A percentile compares a stretch with the other conserved stretches of the same genome.
These are phyloP conservation scores for Periconia sp. DNA, from an alignment of 2,329 filamentous ascomycete genomes.

Conservation along the genomic window DNA sequence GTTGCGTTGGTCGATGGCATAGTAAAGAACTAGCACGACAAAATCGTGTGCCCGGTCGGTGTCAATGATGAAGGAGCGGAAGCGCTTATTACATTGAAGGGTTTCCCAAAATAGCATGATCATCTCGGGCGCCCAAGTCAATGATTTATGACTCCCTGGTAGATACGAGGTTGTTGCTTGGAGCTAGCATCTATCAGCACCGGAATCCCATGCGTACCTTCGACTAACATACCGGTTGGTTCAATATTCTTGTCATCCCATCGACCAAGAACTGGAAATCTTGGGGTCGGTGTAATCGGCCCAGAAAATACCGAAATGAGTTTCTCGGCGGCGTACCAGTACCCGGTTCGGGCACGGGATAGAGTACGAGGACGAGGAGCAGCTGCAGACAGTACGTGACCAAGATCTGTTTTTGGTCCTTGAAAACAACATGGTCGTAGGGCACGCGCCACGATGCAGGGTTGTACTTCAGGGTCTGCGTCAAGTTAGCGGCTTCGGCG, in stretches of 20 bases:
- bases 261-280: constrained; percentile 98
- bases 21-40: constrained; percentile 86
- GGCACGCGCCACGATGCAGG: constrained; percentile 92
- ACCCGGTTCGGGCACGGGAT: constrained; percentile 81
- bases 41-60: constrained; percentile 94
- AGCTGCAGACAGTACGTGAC: constrained; percentile 93
- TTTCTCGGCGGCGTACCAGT: constrained; percentile 76
- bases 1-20: constrained; percentile 85
- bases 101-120: constrained; percentile 98
- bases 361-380: constrained; percentile 82
- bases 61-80: constrained; percentile 95
- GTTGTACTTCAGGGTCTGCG: constrained; percentile 90
- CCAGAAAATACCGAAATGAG: constrained; percentile 90
- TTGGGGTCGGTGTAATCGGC: constrained; percentile 87
- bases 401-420: constrained; percentile 86
- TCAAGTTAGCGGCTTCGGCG: not conserved
- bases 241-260: constrained; percentile 89
- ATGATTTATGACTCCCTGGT: constrained; percentile 78
- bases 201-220: too few species aligned
- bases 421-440: constrained; percentile 90
- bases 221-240: constrained; percentile 70
- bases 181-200: constrained; percentile 57
- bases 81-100: constrained; percentile 96
- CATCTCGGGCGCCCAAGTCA: constrained; percentile 92
- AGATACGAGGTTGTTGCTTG: constrained; percentile 89